Conservation (phyloP, 129 eudicot genomes). For the Tagetes erecta region DNA sequence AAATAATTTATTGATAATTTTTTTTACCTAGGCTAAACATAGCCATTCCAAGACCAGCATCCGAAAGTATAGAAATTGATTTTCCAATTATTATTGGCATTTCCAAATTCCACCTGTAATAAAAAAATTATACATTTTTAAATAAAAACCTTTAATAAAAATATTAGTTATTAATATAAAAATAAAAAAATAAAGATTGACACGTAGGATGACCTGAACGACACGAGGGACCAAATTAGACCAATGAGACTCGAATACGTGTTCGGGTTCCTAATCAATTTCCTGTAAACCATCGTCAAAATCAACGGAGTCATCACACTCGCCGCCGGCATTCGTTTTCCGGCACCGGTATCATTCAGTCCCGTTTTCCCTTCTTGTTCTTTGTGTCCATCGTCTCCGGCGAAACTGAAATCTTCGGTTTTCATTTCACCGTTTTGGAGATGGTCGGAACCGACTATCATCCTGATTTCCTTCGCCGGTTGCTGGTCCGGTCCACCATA, state of each 20-base stretch:
- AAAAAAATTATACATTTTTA: background rate
- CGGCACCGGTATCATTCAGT: constrained; percentile 44
- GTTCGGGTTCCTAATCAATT: constrained; percentile 91
- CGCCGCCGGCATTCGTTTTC: constrained; percentile 89
- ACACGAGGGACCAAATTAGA: constrained; percentile 79
- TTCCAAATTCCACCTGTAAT: constrained; percentile 76
- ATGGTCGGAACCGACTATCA: background rate
- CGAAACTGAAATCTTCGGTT: constrained; percentile 63
- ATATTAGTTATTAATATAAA: background rate
- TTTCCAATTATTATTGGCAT: constrained; percentile 72
- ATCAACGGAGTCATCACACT: constrained; percentile 96
- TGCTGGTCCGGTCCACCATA: constrained; percentile 54
- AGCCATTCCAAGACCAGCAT: constrained; percentile 99
- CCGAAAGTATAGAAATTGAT: constrained; percentile 83
- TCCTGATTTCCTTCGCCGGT: background rate
- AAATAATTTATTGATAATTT: background rate
- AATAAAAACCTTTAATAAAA: background rate
- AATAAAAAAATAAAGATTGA: background rate
- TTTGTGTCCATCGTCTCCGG: constrained; percentile 47
- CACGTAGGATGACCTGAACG: constrained; percentile 53
- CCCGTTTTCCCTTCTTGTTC: constrained; percentile 55
- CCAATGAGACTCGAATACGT: constrained; percentile 95
- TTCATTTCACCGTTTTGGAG: constrained; percentile 6
- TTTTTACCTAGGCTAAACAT: constrained; percentile 90
- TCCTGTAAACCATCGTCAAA: constrained; percentile 96